phyloP scores from a whole-genome alignment of 257 asterid genomes.

The Scutellaria galericulata region DNA sequence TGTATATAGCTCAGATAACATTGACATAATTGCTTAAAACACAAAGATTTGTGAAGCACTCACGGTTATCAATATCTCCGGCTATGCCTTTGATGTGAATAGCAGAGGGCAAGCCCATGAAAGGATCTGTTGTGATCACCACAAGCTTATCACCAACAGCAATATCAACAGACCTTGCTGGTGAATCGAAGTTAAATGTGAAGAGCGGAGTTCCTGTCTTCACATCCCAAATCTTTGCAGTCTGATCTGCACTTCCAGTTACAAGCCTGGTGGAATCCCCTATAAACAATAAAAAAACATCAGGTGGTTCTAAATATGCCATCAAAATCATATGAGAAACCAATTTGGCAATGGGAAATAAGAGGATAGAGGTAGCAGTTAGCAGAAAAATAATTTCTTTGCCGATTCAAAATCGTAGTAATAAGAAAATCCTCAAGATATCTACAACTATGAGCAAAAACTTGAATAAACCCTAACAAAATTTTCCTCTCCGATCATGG shows the following conservation, averaged over 20 bases:
- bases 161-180: conserved; percentile 81
- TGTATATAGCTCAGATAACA: conserved; percentile 5
- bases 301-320: neutral
- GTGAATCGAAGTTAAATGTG: conserved; percentile 79
- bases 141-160: conserved; percentile 82
- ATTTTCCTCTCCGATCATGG: too few relatives aligned
- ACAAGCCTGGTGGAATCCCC: conserved; percentile 84
- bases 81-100: conserved; percentile 81
- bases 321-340: neutral
- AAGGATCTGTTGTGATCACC: conserved; percentile 88
- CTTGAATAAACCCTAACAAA: too few relatives aligned
- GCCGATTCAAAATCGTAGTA: neutral
- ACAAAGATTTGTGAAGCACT: conserved; percentile 40
- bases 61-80: conserved; percentile 64
- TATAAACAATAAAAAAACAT: conserved; percentile 31
- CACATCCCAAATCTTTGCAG: conserved; percentile 89
- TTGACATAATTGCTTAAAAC: neutral
- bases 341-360: neutral
- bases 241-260: conserved; percentile 95
- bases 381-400: neutral
- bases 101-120: conserved; percentile 79
- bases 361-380: neutral
- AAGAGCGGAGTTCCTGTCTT: conserved; percentile 60
- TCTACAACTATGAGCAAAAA: too few relatives aligned
- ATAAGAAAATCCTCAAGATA: neutral